Evolutionary conservation across 768 basidiomycete species (phyloP).

Genomic region (Peribolospora kevripleyi): DNA sequence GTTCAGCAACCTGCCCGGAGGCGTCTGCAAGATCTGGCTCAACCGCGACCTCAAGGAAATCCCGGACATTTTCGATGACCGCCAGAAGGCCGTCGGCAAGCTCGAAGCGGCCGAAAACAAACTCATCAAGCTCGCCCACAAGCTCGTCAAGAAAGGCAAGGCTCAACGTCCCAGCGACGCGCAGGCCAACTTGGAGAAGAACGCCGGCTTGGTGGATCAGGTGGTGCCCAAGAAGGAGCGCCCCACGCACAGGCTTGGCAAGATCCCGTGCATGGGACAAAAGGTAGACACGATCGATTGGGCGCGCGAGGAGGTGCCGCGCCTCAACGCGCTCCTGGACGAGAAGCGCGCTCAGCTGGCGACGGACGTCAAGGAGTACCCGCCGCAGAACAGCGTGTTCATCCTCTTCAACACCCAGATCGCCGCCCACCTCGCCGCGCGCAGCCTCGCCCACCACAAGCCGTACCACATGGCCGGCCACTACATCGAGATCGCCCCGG

Average conservation of each 20-base stretch:
- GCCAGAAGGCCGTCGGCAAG: constrained; percentile 43
- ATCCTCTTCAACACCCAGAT: constrained; percentile 76
- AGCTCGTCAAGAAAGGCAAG: constrained; percentile 27
- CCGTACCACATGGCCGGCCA: constrained; percentile 36
- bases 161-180: constrained; percentile 11
- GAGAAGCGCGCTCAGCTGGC: constrained; percentile 21
- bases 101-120: constrained; percentile 68
- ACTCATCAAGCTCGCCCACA: constrained; percentile 48
- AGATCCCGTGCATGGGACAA: constrained; percentile 42
- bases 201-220: constrained; percentile 25
- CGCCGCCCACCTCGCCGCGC: constrained; percentile 46
- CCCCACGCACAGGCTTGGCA: constrained; percentile 38
- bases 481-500: constrained; percentile 58
- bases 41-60: constrained; percentile 76
- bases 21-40: constrained; percentile 74
- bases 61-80: constrained; percentile 55
- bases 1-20: constrained; percentile 52
- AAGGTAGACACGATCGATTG: constrained; percentile 88
- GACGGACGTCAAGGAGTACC: constrained; percentile 29
- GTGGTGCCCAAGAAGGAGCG: constrained; percentile 48
- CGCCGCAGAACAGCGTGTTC: constrained; percentile 25
- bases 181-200: constrained; percentile 10
- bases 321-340: constrained; percentile 26
- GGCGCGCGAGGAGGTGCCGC: constrained; percentile 35
- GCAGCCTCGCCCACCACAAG: constrained; percentile 10